These are phyloP conservation scores for Aspergillus melleus DNA, from an alignment of 2,329 filamentous ascomycete genomes.

Conservation along the genomic window DNA sequence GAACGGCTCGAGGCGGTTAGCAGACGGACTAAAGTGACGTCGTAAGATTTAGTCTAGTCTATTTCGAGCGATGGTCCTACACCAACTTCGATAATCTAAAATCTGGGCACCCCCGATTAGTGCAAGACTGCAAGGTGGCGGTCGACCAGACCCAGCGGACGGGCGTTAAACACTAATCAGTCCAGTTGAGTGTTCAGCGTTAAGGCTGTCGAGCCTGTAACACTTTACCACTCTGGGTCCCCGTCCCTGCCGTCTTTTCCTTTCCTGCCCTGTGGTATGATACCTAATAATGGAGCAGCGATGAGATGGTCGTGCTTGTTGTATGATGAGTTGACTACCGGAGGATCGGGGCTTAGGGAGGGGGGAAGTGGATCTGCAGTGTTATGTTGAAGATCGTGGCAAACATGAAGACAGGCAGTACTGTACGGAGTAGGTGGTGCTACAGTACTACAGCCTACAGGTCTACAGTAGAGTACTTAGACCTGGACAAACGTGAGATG, in stretches of 20 bases:
- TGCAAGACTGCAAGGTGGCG: constrained; percentile 5
- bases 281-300: not conserved
- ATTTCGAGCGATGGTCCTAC: constrained; percentile 5
- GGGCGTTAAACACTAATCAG: too few species aligned
- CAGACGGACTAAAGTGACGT: constrained; percentile 17
- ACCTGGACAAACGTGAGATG: too few species aligned
- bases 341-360: too few species aligned
- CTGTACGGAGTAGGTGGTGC: not conserved
- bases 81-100: constrained; percentile 10
- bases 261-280: not conserved
- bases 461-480: not conserved
- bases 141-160: constrained; percentile 5
- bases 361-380: not conserved
- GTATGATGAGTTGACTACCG: not conserved
- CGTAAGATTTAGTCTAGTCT: constrained; percentile 11
- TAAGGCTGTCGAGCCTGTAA: constrained; percentile 5
- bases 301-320: not conserved
- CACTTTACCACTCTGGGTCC: not conserved
- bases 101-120: constrained; percentile 5
- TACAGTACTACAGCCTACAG: not conserved
- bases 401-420: not conserved
- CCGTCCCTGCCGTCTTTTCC: too few species aligned
- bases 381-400: constrained; percentile 4
- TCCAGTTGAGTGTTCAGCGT: not conserved
- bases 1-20: constrained; percentile 13